A percentile compares a stretch with the other conserved stretches of the same genome.
These are phyloP conservation scores for Pichia sp. DNA, from an alignment of 1,139 yeast species.

Conservation along the genomic window DNA sequence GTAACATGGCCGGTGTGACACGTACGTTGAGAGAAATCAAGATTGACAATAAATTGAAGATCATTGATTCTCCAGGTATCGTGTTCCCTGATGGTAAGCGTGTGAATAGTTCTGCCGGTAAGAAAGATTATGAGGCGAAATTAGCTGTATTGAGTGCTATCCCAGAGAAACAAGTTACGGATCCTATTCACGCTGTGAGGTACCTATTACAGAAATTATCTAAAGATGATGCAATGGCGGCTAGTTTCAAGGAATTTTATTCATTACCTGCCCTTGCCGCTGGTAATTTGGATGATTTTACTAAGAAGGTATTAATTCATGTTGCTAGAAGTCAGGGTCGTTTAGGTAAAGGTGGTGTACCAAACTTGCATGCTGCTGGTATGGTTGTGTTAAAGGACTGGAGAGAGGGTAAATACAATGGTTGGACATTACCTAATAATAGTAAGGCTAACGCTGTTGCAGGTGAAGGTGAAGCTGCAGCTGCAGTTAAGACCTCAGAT, in stretches of 20 bases:
- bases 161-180: constrained; percentile 80
- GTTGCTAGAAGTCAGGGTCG: constrained; percentile 92
- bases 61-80: constrained; percentile 95
- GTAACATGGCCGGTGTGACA: constrained; percentile 97
- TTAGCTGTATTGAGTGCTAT: constrained; percentile 82
- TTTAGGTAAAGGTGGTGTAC: constrained; percentile 87
- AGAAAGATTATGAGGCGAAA: constrained; percentile 73
- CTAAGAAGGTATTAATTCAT: constrained; percentile 82
- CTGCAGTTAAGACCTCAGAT: constrained; percentile 29
- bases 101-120: constrained; percentile 33
- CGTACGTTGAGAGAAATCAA: constrained; percentile 88
- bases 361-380: constrained; percentile 84
- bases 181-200: constrained; percentile 79
- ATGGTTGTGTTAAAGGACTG: constrained; percentile 81
- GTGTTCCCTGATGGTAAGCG: constrained; percentile 72
- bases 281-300: constrained; percentile 51
- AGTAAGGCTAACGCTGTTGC: constrained; percentile 34
- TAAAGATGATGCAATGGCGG: constrained; percentile 65
- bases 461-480: constrained; percentile 12
- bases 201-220: constrained; percentile 70
- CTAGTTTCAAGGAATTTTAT: constrained; percentile 65
- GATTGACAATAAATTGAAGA: constrained; percentile 79
- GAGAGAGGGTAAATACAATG: constrained; percentile 92
- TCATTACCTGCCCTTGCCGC: constrained; percentile 77
- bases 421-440: constrained; percentile 83